phyloP scores from a whole-genome alignment of 75 land plant species.

The Pseudotsuga menziesii region DNA sequence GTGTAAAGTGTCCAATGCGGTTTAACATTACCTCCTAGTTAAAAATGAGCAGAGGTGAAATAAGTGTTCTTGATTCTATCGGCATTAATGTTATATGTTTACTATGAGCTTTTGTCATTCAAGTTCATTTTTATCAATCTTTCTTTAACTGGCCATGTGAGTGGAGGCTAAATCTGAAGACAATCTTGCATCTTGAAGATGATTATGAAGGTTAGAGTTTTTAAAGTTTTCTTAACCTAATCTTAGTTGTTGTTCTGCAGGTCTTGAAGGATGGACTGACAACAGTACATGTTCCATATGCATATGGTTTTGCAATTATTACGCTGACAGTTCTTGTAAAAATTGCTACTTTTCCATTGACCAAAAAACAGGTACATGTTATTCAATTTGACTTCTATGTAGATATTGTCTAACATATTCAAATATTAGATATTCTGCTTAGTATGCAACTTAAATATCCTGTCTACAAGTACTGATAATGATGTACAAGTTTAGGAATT shows the following conservation, averaged over 20 bases:
- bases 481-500: neutral
- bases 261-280: constrained; percentile 81
- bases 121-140: neutral
- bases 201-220: neutral
- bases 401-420: neutral
- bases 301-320: constrained; percentile 98
- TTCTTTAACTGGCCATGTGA: neutral
- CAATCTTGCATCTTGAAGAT: neutral
- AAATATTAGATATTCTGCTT: neutral
- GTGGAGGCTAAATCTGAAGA: neutral
- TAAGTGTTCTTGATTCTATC: neutral
- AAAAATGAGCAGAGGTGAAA: neutral
- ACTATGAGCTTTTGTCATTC: neutral
- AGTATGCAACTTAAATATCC: neutral
- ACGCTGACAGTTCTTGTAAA: constrained; percentile 91
- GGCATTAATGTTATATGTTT: neutral
- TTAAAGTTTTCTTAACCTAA: neutral
- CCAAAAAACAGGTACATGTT: constrained; percentile 74
- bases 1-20: neutral
- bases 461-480: neutral
- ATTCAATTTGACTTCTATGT: neutral
- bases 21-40: neutral
- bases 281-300: constrained; percentile 76
- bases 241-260: constrained; percentile 24
- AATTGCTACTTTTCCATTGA: constrained; percentile 75